These are phyloP conservation scores for Omphalotus guepiniiformis DNA, from an alignment of 768 basidiomycete genomes.

Conservation along the genomic window DNA sequence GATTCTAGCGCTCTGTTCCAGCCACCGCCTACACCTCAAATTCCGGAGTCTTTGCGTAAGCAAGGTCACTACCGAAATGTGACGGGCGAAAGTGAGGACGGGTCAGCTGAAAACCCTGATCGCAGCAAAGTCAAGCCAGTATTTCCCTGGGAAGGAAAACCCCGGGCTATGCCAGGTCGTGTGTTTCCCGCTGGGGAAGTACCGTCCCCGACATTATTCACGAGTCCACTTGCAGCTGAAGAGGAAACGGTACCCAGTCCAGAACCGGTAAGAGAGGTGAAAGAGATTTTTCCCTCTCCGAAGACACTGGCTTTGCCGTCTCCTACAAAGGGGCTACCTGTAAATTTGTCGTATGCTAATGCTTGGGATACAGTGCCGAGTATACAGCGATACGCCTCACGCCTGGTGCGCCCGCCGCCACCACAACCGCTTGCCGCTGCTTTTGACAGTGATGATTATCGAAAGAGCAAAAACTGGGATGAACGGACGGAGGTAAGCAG, in stretches of 20 bases:
- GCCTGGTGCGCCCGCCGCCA: conserved; percentile 48
- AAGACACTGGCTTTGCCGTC: conserved; percentile 26
- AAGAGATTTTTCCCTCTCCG: conserved; percentile 21
- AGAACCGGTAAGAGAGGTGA: conserved; percentile 7
- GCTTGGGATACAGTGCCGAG: conserved; percentile 83
- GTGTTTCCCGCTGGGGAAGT: conserved; percentile 68
- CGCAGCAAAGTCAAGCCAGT: conserved; percentile 66
- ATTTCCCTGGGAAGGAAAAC: conserved; percentile 94
- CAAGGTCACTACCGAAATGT: conserved; percentile 75
- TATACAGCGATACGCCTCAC: conserved; percentile 71
- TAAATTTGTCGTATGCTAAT: conserved; percentile 63
- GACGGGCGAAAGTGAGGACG: conserved; percentile 40
- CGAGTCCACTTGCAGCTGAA: conserved; percentile 30
- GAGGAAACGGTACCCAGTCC: conserved; percentile 27
- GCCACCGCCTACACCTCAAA: conserved; percentile 53
- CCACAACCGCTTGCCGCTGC: conserved; percentile 39
- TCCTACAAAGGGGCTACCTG: conserved; percentile 50
- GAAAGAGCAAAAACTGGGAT: conserved; percentile 43
- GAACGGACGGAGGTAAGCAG: conserved; percentile 64
- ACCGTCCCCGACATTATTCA: conserved; percentile 43
- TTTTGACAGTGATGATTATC: conserved; percentile 42
- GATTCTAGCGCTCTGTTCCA: conserved; percentile 54
- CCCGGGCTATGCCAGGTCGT: conserved; percentile 60
- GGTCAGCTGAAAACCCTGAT: conserved; percentile 54
- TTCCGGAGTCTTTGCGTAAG: conserved; percentile 61